These are phyloP conservation scores for Pyrrhoderma noxium DNA, from an alignment of 1,284 basidiomycete species.

Conservation along the genomic window DNA sequence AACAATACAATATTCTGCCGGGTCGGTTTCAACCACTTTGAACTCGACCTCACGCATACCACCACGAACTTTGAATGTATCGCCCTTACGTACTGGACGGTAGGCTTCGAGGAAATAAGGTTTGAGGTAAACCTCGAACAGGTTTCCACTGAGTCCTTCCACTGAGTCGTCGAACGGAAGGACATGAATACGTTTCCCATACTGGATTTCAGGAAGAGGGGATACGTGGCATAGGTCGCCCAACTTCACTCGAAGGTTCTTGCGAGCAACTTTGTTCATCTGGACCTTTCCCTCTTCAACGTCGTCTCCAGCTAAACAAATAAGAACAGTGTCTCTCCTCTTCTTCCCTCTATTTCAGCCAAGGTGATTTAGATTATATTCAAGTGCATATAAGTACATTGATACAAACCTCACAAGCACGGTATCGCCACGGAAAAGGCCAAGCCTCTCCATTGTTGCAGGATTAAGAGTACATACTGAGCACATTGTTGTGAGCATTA, in stretches of 20 bases:
- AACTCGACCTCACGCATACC: conserved; percentile 98
- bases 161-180: conserved; percentile 98
- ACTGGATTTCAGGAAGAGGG: conserved; percentile 97
- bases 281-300: conserved; percentile 98
- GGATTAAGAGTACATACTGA: conserved; percentile 90
- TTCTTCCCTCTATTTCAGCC: conserved; percentile 8
- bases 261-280: conserved; percentile 98
- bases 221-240: conserved; percentile 95
- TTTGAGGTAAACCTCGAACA: conserved; percentile 98
- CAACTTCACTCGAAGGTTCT: conserved; percentile 96
- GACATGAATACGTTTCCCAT: conserved; percentile 96
- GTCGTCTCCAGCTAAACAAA: conserved; percentile 77
- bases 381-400: conserved; percentile 1
- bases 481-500: not conserved
- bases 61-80: conserved; percentile 98
- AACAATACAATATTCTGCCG: conserved; percentile 93
- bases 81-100: conserved; percentile 91
- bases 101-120: conserved; percentile 99
- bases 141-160: conserved; percentile 95
- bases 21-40: conserved; percentile 95
- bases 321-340: conserved; percentile 11
- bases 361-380: conserved; percentile 20
- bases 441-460: conserved; percentile 92
- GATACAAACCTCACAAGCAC: conserved; percentile 75
- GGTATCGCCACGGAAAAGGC: conserved; percentile 93